phyloP scores from a whole-genome alignment of 768 basidiomycete species.

The Rhizopogon vulgaris region DNA sequence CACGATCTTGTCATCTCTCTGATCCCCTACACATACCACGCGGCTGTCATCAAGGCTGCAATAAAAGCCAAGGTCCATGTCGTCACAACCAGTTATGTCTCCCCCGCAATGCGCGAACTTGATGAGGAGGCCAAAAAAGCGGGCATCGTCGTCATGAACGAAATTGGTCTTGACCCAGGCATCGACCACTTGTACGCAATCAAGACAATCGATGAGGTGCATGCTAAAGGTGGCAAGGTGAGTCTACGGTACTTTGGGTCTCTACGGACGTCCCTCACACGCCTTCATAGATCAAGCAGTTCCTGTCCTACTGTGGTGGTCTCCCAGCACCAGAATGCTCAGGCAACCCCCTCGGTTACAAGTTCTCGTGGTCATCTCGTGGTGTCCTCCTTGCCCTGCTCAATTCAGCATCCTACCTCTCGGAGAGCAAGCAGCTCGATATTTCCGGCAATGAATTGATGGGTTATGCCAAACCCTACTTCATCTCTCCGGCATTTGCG shows the following conservation, averaged over 20 bases:
- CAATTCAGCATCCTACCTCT: constrained; percentile 81
- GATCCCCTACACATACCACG: constrained; percentile 93
- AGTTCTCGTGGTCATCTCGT: constrained; percentile 97
- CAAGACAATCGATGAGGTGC: constrained; percentile 91
- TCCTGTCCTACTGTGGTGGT: constrained; percentile 94
- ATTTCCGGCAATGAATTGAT: constrained; percentile 83
- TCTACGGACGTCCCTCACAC: not conserved
- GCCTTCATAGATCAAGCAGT: constrained; percentile 65
- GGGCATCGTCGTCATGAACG: constrained; percentile 93
- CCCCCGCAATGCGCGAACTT: constrained; percentile 83
- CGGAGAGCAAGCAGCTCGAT: constrained; percentile 54
- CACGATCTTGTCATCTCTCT: constrained; percentile 94
- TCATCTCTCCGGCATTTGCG: constrained; percentile 90
- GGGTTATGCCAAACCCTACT: constrained; percentile 88
- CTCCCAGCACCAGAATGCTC: constrained; percentile 89
- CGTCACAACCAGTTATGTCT: constrained; percentile 95
- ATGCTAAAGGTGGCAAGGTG: constrained; percentile 91
- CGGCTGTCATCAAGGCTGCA: constrained; percentile 82
- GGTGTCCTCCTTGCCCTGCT: constrained; percentile 93
- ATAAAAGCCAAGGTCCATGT: constrained; percentile 83
- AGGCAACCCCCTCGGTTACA: constrained; percentile 96
- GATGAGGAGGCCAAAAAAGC: constrained; percentile 77
- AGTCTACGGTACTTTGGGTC: constrained; percentile 4
- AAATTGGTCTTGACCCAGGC: constrained; percentile 95
- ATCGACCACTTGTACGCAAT: constrained; percentile 92